Evolutionary conservation across 106 monocot species (phyloP).

Genomic region (Gastrodia elata): DNA sequence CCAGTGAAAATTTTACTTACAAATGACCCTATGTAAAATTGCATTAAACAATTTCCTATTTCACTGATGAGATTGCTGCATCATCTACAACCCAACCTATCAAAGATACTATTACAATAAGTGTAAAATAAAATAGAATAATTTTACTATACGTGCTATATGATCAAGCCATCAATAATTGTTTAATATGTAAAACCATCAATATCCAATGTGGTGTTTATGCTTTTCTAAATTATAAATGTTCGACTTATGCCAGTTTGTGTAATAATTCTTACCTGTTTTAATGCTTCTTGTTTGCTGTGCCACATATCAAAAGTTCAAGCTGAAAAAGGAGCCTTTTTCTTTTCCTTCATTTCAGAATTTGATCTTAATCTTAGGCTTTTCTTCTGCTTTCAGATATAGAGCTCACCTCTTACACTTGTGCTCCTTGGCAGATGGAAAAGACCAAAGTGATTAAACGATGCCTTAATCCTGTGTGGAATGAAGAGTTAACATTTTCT

Average conservation of each 20-base stretch:
- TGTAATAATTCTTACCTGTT: neutral
- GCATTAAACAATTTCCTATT: too few relatives aligned
- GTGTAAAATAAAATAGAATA: too few relatives aligned
- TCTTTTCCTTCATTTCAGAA: neutral
- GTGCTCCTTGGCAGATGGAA: conserved; percentile 30
- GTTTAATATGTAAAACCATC: too few relatives aligned
- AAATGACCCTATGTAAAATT: too few relatives aligned
- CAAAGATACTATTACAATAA: too few relatives aligned
- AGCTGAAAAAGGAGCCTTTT: neutral
- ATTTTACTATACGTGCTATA: too few relatives aligned
- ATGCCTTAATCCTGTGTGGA: conserved; percentile 94
- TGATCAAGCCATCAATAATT: too few relatives aligned
- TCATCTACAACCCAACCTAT: too few relatives aligned
- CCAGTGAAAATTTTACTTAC: too few relatives aligned
- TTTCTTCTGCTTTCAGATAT: neutral
- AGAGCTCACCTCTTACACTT: neutral
- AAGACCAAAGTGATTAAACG: conserved; percentile 94
- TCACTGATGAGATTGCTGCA: too few relatives aligned
- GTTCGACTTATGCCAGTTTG: neutral
- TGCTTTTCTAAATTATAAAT: neutral
- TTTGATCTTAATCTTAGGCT: conserved; percentile 3
- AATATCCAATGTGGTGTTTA: too few relatives aligned
- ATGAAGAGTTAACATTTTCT: conserved; percentile 79
- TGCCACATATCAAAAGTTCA: neutral
- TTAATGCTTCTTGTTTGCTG: neutral